Conservation (phyloP, 768 basidiomycete genomes). For the Phanerochaete sordida region DNA sequence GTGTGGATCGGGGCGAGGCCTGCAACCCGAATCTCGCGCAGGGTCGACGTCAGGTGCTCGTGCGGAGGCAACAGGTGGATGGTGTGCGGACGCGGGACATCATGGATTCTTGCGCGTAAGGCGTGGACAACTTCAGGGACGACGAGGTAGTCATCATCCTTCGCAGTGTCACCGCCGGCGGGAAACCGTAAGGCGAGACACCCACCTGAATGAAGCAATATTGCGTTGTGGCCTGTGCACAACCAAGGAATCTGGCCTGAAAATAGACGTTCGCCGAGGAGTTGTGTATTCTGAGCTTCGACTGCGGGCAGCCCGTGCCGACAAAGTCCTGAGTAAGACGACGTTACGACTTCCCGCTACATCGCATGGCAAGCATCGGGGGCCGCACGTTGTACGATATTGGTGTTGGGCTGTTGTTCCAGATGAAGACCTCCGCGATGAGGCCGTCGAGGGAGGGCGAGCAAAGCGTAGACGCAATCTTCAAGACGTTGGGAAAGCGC, state of each 20-base stretch:
- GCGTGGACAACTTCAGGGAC: slow-evolving; percentile 52
- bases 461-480: slow-evolving; percentile 53
- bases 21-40: slow-evolving; percentile 40
- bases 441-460: slow-evolving; percentile 39
- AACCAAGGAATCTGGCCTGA: slow-evolving; percentile 58
- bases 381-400: slow-evolving; percentile 40
- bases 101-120: slow-evolving; percentile 39
- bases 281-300: slow-evolving; percentile 51
- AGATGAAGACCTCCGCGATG: slow-evolving; percentile 49
- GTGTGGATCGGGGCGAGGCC: slow-evolving; percentile 38
- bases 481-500: slow-evolving; percentile 55
- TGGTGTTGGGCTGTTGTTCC: slow-evolving; percentile 56
- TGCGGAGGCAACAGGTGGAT: slow-evolving; percentile 60
- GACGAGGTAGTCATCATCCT: slow-evolving; percentile 72
- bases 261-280: slow-evolving; percentile 58
- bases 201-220: slow-evolving; percentile 63
- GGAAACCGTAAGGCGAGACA: not conserved
- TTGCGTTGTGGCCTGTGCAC: slow-evolving; percentile 43
- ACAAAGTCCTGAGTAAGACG: slow-evolving; percentile 31
- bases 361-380: not conserved
- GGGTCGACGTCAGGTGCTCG: slow-evolving; percentile 52
- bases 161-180: not conserved
- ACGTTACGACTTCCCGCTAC: not conserved
- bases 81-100: slow-evolving; percentile 19
- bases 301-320: slow-evolving; percentile 36